These are phyloP conservation scores for Pseudocercospora vitis DNA, from an alignment of 2,329 filamentous ascomycete genomes.

Conservation along the genomic window DNA sequence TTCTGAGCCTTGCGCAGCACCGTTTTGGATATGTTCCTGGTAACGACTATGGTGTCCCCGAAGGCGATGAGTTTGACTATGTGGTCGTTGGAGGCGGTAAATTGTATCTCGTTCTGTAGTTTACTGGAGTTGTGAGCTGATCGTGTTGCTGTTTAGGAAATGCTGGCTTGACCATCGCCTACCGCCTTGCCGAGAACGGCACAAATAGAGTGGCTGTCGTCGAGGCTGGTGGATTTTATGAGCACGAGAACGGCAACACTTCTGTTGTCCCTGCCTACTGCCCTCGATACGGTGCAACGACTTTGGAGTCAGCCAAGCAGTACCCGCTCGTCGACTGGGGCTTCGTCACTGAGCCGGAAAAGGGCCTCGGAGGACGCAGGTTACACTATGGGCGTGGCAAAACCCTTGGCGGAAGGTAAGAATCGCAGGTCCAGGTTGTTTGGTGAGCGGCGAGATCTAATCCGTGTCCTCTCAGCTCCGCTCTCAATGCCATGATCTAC, in stretches of 20 bases:
- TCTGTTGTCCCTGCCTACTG: conserved; percentile 9
- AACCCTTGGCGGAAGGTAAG: conserved; percentile 31
- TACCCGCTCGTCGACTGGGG: conserved; percentile 35
- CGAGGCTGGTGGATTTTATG: conserved; percentile 33
- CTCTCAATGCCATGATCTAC: conserved; percentile 32
- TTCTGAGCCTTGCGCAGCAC: too few species aligned
- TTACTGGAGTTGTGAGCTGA: too few species aligned
- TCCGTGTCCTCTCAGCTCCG: too few species aligned
- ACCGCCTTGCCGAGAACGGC: conserved; percentile 9
- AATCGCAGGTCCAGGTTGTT: too few species aligned
- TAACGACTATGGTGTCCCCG: too few species aligned
- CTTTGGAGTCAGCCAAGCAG: conserved; percentile 9
- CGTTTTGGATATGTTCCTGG: too few species aligned
- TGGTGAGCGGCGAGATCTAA: too few species aligned
- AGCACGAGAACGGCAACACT: conserved; percentile 24
- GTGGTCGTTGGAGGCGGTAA: conserved; percentile 16
- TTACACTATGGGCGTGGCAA: conserved; percentile 35
- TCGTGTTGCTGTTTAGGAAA: too few species aligned
- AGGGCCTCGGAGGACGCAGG: conserved; percentile 11
- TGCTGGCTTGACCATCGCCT: conserved; percentile 7
- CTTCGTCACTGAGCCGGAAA: conserved; percentile 29
- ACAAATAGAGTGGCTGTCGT: conserved; percentile 17
- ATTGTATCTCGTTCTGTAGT: too few species aligned
- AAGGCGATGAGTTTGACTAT: too few species aligned
- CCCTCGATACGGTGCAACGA: too few species aligned